phyloP scores from a whole-genome alignment of 2,329 filamentous ascomycete species.

The Zymoseptoria ardabiliae region DNA sequence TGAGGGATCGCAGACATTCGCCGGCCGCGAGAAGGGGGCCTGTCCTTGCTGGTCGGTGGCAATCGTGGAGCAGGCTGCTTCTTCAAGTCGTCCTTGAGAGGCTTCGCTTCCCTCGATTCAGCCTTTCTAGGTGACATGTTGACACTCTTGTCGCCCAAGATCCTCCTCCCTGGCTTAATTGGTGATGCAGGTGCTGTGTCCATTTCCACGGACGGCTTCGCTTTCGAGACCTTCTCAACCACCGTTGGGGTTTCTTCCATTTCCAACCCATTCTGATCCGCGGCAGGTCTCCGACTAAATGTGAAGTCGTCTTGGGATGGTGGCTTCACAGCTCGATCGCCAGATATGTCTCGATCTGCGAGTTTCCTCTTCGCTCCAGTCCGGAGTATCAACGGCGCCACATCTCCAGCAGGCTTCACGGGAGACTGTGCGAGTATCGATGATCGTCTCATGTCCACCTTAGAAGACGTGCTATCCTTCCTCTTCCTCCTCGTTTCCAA shows the following conservation, averaged over 20 bases:
- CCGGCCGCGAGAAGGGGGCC: slow-evolving; percentile 24
- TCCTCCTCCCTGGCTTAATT: slow-evolving; percentile 22
- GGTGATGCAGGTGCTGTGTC: slow-evolving; percentile 1
- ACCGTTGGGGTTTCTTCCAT: slow-evolving; percentile 11
- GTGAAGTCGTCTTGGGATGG: slow-evolving; percentile 37
- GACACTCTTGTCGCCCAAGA: slow-evolving; percentile 36
- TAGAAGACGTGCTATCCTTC: slow-evolving; percentile 45
- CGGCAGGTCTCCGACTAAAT: slow-evolving; percentile 36
- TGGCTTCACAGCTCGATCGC: slow-evolving; percentile 32
- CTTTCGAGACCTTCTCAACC: slow-evolving; percentile 16
- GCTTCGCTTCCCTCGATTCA: slow-evolving; percentile 2
- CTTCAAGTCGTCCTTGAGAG: slow-evolving; percentile 12
- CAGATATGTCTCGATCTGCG: slow-evolving; percentile 41
- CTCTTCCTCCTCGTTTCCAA: slow-evolving; percentile 48
- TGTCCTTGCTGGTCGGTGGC: slow-evolving; percentile 7
- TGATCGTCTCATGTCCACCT: slow-evolving; percentile 34
- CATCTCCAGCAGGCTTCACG: slow-evolving; percentile 26
- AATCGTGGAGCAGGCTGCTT: slow-evolving; percentile 14
- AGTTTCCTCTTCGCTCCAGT: slow-evolving; percentile 53
- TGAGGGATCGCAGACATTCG: slow-evolving; percentile 15
- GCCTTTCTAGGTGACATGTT: slow-evolving; percentile 32
- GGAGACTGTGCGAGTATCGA: slow-evolving; percentile 38
- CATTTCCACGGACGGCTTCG: neutral
- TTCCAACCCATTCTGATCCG: slow-evolving; percentile 7
- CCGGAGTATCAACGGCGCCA: slow-evolving; percentile 30